Conservation (phyloP, 2,329 filamentous ascomycete genomes). For the Alternaria brassicicola region DNA sequence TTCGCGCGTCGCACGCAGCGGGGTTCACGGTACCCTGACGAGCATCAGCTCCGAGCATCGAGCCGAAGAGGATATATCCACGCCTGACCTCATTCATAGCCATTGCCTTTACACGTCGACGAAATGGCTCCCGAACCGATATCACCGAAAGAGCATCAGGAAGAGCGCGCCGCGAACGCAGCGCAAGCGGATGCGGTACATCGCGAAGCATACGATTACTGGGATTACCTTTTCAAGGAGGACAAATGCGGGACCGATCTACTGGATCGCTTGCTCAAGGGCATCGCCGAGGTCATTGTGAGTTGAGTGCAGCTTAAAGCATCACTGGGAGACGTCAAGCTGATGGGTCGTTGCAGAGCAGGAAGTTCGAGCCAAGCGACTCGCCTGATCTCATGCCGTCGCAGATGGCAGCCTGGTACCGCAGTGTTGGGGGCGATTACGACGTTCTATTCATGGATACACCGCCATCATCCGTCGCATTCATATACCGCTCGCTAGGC, state of each 20-base stretch:
- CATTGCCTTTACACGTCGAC: constrained; percentile 8
- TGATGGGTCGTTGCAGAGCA: constrained; percentile 43
- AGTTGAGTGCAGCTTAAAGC: constrained; percentile 17
- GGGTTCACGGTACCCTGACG: constrained; percentile 28
- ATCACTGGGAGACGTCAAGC: not conserved
- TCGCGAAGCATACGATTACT: constrained; percentile 56
- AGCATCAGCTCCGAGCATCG: constrained; percentile 24
- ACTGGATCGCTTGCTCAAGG: constrained; percentile 54
- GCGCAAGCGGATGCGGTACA: constrained; percentile 38
- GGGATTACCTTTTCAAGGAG: constrained; percentile 58
- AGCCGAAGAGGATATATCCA: constrained; percentile 19
- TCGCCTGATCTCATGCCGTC: constrained; percentile 56
- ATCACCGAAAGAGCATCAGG: constrained; percentile 25
- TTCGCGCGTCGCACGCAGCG: constrained; percentile 20
- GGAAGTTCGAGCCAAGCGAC: constrained; percentile 52
- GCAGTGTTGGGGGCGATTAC: constrained; percentile 54
- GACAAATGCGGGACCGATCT: constrained; percentile 58
- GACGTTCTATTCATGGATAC: constrained; percentile 76
- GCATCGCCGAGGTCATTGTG: constrained; percentile 56
- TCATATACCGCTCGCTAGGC: constrained; percentile 89
- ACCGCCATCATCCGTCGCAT: constrained; percentile 76
- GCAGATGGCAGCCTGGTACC: constrained; percentile 59
- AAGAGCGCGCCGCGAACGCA: constrained; percentile 23
- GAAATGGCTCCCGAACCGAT: constrained; percentile 40
- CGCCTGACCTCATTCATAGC: constrained; percentile 13